Conservation (phyloP, 1,139 yeast genomes). For the Lodderomyces metapsilosis region DNA sequence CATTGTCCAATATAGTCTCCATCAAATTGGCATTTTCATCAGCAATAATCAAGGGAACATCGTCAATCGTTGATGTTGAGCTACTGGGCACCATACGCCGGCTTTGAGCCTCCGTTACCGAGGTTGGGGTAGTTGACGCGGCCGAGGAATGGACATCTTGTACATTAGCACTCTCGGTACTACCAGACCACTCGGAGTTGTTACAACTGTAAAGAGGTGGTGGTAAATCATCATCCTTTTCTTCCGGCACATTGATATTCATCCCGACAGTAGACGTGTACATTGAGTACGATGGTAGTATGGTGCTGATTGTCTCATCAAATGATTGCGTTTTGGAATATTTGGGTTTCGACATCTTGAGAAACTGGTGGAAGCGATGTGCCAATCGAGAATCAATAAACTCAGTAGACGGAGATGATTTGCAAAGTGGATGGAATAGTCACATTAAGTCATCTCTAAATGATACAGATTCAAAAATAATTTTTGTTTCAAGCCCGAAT, state of each 20-base stretch:
- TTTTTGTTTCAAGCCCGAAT: too few relatives aligned
- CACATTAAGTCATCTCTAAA: too few relatives aligned
- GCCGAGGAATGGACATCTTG: conserved; percentile 2
- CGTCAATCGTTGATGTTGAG: neutral
- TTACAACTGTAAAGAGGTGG: conserved; percentile 13
- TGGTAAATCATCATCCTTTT: conserved; percentile 6
- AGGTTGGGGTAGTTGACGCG: conserved; percentile 5
- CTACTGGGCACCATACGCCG: neutral
- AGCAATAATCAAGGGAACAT: conserved; percentile 17
- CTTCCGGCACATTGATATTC: conserved; percentile 16
- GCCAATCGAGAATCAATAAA: too few relatives aligned
- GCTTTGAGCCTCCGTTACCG: conserved; percentile 5
- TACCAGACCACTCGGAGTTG: conserved; percentile 6
- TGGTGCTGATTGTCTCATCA: conserved; percentile 18
- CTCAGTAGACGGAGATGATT: too few relatives aligned
- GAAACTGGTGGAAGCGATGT: too few relatives aligned
- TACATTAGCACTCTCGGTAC: conserved; percentile 3
- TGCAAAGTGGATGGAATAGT: too few relatives aligned
- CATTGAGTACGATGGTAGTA: conserved; percentile 50
- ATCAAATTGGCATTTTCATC: conserved; percentile 39
- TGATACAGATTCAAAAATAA: too few relatives aligned
- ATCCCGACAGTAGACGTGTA: conserved; percentile 37
- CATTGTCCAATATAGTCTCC: conserved; percentile 39
- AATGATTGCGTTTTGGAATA: conserved; percentile 3
- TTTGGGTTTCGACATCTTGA: conserved; percentile 1